Evolutionary conservation across 768 basidiomycete species (phyloP), one percentile per base, ranked within the genome.

Genomic region (Lactarius evosmus): DNA sequence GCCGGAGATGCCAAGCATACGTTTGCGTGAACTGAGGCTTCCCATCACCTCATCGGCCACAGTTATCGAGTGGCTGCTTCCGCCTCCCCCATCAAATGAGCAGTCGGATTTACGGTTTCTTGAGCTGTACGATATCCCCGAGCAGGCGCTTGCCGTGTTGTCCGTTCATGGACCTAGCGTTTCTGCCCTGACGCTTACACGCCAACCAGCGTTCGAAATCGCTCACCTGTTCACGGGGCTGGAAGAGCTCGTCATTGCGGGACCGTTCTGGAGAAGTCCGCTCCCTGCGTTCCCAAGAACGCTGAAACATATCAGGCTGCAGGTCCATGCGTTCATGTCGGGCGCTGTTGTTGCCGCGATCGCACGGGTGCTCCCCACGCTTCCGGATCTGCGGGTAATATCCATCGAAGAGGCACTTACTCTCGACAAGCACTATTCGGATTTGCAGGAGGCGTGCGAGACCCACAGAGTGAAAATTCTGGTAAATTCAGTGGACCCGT

Each of bases 251-350:
- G 54, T 65, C 46, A 51, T 65, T 14, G 38, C 59, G 14, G 59
- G 59, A 44, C 63, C 63, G 8, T 60, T 65, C 54, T 60, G 63
- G 63, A 56, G 54, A 30, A 40, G 30, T 12, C 63, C 63, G 0
- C 58, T 65, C 14, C 63, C 63, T 40, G 36, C 59, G 14, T 46
- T 65, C 19, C 63, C 63, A 16, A 40, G 46, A 40, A 34, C 59
- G 7, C 46, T 65, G 12, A 50, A 34, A 40, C 63, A 65, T 30
- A 56, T 65, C 63, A 50, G 63, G 46, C 59, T 65, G 16, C 63
- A 65, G 34, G 63, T 56, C 22, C 58, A 65, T 29, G 63, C 59
- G 9, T 65, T 65, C 32, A 56, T 61, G 36, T 60, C 63, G 1
- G 63, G 61, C 33, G 22, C 44, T 0, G 44, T 60, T 38, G 29